Base-by-base conservation (phyloP, 371 early-diverging fungal genomes). In the Chytridiales sp. region DNA sequence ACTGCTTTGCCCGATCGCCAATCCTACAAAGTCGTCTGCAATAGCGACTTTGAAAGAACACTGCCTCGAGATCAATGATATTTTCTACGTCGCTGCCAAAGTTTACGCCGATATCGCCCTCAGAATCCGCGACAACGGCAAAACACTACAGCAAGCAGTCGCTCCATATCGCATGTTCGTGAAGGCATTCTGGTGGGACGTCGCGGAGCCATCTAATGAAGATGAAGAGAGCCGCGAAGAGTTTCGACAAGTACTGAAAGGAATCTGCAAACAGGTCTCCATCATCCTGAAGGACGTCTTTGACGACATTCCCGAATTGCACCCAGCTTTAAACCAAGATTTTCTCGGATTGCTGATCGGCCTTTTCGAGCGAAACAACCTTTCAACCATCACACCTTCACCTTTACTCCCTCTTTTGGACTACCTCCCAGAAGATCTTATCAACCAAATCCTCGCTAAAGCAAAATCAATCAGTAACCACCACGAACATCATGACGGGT, bases 101-200 rank as follows among this genome's bases (percentile, higher is more conserved):
- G 48, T 56, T 19, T 62, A 40, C 42, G 56, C 41, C 9, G 21
- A 35, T 19, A 49, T 62, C 24, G 56, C 56, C 6, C 27, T 6
- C 13, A 27, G 47, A 2, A 32, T 62, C 17, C 17, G 15, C 15
- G 19, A 39, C 13, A 39, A 34, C 24, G 22, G 22, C 3, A 48
- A 56, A 8, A 31, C 52, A 21, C 36, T 68, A 11, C 32, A 60
- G 38, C 3, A 39, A 6, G 68, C 68, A 6, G 22, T 68, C n/a
- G 30, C 32, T n/a, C 64, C 63, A 4, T 49, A 60, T 27, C 53
- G 64, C 3, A 19, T 55, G 19, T 59, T 63, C 38, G 63, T 53
- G 13, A 68, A 68, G 34, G 61, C 54, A 21, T 50, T 21, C 32
- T 68, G 68, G 68, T 68, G 68, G 68, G 43, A 62, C 43, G 62